phyloP scores from a whole-genome alignment of 768 basidiomycete genomes.

The Rhizopogon salebrosus region DNA sequence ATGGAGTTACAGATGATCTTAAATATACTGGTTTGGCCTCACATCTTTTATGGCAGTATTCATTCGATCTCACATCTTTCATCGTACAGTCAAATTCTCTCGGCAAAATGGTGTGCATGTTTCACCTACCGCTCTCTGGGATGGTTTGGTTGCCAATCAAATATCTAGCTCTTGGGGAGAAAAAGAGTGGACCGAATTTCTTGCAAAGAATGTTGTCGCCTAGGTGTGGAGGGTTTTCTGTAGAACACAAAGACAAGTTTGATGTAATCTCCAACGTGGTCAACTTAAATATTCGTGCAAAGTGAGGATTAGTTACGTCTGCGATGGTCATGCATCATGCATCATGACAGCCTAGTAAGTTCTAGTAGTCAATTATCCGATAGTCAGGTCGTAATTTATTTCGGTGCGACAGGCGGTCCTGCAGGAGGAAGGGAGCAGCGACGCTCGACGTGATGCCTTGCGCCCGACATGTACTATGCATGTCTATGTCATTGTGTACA shows the following conservation, averaged over 20 bases:
- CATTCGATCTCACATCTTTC: not conserved
- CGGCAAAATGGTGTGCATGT: slow-evolving; percentile 92
- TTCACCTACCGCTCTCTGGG: slow-evolving; percentile 77
- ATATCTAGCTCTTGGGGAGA: slow-evolving; percentile 81
- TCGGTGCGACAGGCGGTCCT: no score
- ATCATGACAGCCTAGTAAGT: not conserved
- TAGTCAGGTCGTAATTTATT: not conserved
- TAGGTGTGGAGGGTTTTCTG: slow-evolving; percentile 15
- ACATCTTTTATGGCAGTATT: not conserved
- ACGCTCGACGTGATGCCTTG: no score
- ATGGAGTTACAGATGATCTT: slow-evolving; percentile 77
- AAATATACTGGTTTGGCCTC: slow-evolving; percentile 76
- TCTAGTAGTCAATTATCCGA: not conserved
- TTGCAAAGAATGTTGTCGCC: slow-evolving; percentile 50
- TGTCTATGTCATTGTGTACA: no score
- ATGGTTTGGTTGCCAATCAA: slow-evolving; percentile 66
- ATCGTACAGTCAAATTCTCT: slow-evolving; percentile 74
- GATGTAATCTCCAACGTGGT: not conserved
- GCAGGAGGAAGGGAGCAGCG: no score
- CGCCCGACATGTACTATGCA: no score
- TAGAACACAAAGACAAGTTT: not conserved
- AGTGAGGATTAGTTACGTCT: no score
- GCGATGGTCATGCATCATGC: not conserved
- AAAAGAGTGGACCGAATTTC: slow-evolving; percentile 75
- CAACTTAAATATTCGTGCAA: no score